These are phyloP conservation scores for Sporothrix variecibatus DNA, from an alignment of 2,329 filamentous ascomycete genomes.

Conservation along the genomic window DNA sequence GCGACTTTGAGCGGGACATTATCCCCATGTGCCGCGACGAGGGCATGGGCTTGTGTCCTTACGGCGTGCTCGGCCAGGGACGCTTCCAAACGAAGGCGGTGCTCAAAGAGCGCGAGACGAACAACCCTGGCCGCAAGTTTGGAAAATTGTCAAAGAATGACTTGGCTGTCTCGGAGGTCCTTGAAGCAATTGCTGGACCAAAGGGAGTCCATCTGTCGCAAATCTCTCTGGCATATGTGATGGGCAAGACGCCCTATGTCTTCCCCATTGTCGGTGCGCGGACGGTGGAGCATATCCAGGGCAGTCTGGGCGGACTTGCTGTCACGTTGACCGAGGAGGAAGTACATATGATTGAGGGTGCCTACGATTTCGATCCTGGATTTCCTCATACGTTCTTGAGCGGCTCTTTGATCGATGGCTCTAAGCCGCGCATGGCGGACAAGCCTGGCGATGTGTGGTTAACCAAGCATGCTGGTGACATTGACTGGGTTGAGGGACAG, in stretches of 20 bases:
- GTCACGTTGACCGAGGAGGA: constrained; percentile 62
- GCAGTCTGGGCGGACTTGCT: constrained; percentile 66
- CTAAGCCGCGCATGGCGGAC: neutral
- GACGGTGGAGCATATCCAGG: constrained; percentile 68
- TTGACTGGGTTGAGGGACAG: neutral
- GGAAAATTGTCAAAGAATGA: too few relatives aligned
- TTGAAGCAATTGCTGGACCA: too few relatives aligned
- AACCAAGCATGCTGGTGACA: neutral
- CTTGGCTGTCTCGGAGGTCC: too few relatives aligned
- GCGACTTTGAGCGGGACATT: too few relatives aligned
- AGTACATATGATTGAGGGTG: constrained; percentile 65
- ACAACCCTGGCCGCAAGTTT: too few relatives aligned
- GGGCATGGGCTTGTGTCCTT: too few relatives aligned
- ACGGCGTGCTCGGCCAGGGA: too few relatives aligned
- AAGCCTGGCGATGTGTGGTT: neutral
- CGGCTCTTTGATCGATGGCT: constrained; percentile 30
- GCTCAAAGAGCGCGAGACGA: too few relatives aligned
- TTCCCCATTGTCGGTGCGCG: constrained; percentile 73
- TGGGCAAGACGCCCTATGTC: constrained; percentile 69
- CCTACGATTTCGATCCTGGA: constrained; percentile 62
- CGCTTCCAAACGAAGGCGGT: too few relatives aligned
- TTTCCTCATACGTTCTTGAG: constrained; percentile 66
- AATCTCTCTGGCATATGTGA: too few relatives aligned
- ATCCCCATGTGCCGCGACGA: too few relatives aligned
- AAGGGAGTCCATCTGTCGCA: too few relatives aligned